Percentiles rank a stretch among this genome's conserved stretches.
phyloP scores from a whole-genome alignment of 768 basidiomycete genomes.

The Vishniacozyma victoriae region DNA sequence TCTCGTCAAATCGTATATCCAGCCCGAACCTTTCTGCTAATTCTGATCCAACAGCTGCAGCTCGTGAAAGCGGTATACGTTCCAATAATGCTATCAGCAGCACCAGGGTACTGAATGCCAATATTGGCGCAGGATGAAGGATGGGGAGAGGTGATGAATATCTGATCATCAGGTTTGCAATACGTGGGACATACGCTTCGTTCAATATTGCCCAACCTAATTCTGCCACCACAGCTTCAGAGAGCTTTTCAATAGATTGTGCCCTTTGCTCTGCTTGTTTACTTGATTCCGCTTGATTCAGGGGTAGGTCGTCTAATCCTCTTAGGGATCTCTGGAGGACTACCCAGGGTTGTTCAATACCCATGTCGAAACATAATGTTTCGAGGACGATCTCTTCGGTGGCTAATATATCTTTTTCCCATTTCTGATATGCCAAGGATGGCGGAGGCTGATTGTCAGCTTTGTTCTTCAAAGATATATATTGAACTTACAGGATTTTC shows the following conservation, averaged over 20 bases:
- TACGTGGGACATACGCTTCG: slow-evolving; percentile 16
- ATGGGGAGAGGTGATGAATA: slow-evolving; percentile 23
- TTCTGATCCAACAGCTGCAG: slow-evolving; percentile 9
- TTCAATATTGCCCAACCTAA: slow-evolving; percentile 19
- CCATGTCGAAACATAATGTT: slow-evolving; percentile 45
- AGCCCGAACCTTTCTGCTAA: slow-evolving; percentile 18
- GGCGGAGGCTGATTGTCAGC: slow-evolving; percentile 6
- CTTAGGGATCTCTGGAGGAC: slow-evolving; percentile 4
- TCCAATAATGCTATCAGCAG: slow-evolving; percentile 15
- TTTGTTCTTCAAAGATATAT: not conserved
- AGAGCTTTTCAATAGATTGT: slow-evolving; percentile 12
- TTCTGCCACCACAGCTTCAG: slow-evolving; percentile 12
- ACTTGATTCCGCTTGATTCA: not conserved
- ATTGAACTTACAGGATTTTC: not conserved
- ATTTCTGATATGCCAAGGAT: slow-evolving; percentile 13
- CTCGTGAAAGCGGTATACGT: slow-evolving; percentile 9
- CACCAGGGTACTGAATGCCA: slow-evolving; percentile 22
- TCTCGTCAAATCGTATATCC: slow-evolving; percentile 10
- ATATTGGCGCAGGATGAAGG: slow-evolving; percentile 20
- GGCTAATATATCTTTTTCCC: slow-evolving; percentile 30
- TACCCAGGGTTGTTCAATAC: slow-evolving; percentile 24
- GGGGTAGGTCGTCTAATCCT: slow-evolving; percentile 7
- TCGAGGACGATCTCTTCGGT: slow-evolving; percentile 42
- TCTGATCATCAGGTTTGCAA: slow-evolving; percentile 9
- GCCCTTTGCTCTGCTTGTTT: slow-evolving; percentile 6